A percentile compares a stretch with the other conserved stretches of the same genome.
phyloP scores from a whole-genome alignment of 2,329 filamentous ascomycete genomes.

The Colletotrichum zoysiae region DNA sequence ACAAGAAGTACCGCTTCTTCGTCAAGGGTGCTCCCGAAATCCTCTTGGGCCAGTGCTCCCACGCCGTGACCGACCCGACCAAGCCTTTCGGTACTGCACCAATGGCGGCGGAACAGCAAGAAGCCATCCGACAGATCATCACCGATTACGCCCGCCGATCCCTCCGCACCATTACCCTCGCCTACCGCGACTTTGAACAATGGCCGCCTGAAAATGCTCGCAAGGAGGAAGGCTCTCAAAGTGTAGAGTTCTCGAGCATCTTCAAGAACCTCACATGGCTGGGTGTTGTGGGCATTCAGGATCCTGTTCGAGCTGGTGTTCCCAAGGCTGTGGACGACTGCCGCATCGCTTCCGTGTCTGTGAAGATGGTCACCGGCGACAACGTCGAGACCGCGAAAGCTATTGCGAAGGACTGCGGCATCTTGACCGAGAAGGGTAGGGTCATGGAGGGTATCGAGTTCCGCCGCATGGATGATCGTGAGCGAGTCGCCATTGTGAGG shows the following conservation, averaged over 20 bases:
- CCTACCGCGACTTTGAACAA: constrained; percentile 74
- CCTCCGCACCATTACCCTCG: constrained; percentile 73
- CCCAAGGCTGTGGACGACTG: constrained; percentile 42
- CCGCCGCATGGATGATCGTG: constrained; percentile 62
- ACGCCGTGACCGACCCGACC: constrained; percentile 60
- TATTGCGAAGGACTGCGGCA: constrained; percentile 63
- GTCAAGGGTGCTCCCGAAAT: constrained; percentile 69
- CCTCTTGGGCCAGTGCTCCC: constrained; percentile 58
- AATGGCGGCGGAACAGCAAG: constrained; percentile 48
- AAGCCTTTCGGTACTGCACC: constrained; percentile 49
- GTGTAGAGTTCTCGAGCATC: constrained; percentile 60
- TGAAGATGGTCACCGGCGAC: constrained; percentile 66
- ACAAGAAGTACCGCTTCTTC: constrained; percentile 57
- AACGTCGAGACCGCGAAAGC: constrained; percentile 63
- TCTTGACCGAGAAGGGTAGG: constrained; percentile 69
- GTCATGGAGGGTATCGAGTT: constrained; percentile 73
- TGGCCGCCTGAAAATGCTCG: constrained; percentile 75
- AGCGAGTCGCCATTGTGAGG: constrained; percentile 63
- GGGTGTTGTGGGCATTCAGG: constrained; percentile 50
- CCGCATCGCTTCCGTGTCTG: constrained; percentile 37
- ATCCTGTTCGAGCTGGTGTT: constrained; percentile 42
- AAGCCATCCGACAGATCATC: constrained; percentile 51
- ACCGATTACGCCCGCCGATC: constrained; percentile 73
- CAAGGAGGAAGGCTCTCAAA: constrained; percentile 71
- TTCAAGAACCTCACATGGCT: constrained; percentile 54